These are phyloP conservation scores for Brassica hybrid DNA, from an alignment of 441 rosid genomes.

Conservation along the genomic window DNA sequence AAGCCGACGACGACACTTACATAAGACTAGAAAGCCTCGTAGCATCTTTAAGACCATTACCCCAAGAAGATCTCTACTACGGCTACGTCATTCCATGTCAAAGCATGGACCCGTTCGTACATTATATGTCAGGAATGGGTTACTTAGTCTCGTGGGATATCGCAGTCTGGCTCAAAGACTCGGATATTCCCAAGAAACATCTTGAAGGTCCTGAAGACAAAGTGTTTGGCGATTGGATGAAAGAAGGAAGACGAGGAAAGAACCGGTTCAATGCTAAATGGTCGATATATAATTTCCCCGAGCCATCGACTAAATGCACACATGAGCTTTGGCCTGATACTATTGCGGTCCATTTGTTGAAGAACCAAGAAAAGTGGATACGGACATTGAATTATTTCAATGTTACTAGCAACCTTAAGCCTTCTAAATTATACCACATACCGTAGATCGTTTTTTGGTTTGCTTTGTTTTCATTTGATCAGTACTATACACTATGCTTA, in stretches of 20 bases:
- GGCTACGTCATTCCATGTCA: slow-evolving; percentile 83
- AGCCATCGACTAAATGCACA: slow-evolving; percentile 62
- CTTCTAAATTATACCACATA: slow-evolving; percentile 84
- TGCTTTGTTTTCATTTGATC: background rate
- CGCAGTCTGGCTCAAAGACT: slow-evolving; percentile 74
- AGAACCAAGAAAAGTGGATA: slow-evolving; percentile 82
- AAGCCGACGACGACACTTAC: slow-evolving; percentile 78
- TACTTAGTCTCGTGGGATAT: slow-evolving; percentile 87
- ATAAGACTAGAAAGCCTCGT: slow-evolving; percentile 58
- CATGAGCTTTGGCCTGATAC: slow-evolving; percentile 88
- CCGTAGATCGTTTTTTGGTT: slow-evolving; percentile 18
- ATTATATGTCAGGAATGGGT: slow-evolving; percentile 94
- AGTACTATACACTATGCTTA: slow-evolving; percentile 6
- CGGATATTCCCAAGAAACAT: slow-evolving; percentile 68
- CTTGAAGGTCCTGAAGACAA: slow-evolving; percentile 75
- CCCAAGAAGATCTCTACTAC: slow-evolving; percentile 78
- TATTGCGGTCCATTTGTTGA: slow-evolving; percentile 73
- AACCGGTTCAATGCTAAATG: slow-evolving; percentile 80
- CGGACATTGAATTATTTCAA: slow-evolving; percentile 68
- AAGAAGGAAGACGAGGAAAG: slow-evolving; percentile 64
- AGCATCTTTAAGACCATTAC: slow-evolving; percentile 65
- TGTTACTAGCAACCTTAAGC: slow-evolving; percentile 71
- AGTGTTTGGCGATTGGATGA: slow-evolving; percentile 74
- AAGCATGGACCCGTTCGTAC: slow-evolving; percentile 86
- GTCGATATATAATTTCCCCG: slow-evolving; percentile 80